Conservation (phyloP, 2,329 filamentous ascomycete genomes). For the Arthroderma uncinatum region DNA sequence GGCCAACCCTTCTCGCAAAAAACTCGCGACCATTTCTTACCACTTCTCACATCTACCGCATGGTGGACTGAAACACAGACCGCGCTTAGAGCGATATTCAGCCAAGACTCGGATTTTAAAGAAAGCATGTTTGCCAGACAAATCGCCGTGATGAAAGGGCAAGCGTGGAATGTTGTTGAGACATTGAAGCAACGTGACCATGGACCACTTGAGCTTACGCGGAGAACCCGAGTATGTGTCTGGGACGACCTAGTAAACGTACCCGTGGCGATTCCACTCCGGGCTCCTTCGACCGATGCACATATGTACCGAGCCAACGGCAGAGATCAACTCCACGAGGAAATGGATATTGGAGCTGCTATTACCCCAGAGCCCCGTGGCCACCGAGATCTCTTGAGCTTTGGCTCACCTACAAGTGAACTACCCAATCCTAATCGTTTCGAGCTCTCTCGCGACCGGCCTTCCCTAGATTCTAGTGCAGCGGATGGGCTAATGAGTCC, state of each 20-base stretch:
- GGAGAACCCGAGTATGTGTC: slow-evolving; percentile 81
- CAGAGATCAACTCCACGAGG: slow-evolving; percentile 50
- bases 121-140: slow-evolving; percentile 98
- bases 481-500: slow-evolving; percentile 24
- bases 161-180: slow-evolving; percentile 98
- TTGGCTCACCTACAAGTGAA: slow-evolving; percentile 46
- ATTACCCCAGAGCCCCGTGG: slow-evolving; percentile 44
- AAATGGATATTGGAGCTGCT: slow-evolving; percentile 78
- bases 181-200: slow-evolving; percentile 88
- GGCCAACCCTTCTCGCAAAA: slow-evolving; percentile 91
- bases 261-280: slow-evolving; percentile 83
- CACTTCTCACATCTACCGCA: slow-evolving; percentile 79
- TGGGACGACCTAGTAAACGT: slow-evolving; percentile 98
- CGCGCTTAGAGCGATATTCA: slow-evolving; percentile 75
- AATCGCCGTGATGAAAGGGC: slow-evolving; percentile 97
- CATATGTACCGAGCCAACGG: slow-evolving; percentile 51
- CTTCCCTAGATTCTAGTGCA: slow-evolving; percentile 27
- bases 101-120: slow-evolving; percentile 88
- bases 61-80: slow-evolving; percentile 97
- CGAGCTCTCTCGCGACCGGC: slow-evolving; percentile 45
- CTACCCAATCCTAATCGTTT: slow-evolving; percentile 67
- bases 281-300: slow-evolving; percentile 73
- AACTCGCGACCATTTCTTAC: slow-evolving; percentile 90
- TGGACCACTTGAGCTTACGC: slow-evolving; percentile 82
- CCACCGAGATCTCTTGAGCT: slow-evolving; percentile 57